Evolutionary conservation across 495 filamentous ascomycete species (phyloP).

Genomic region (Sordaria brevicollis): DNA sequence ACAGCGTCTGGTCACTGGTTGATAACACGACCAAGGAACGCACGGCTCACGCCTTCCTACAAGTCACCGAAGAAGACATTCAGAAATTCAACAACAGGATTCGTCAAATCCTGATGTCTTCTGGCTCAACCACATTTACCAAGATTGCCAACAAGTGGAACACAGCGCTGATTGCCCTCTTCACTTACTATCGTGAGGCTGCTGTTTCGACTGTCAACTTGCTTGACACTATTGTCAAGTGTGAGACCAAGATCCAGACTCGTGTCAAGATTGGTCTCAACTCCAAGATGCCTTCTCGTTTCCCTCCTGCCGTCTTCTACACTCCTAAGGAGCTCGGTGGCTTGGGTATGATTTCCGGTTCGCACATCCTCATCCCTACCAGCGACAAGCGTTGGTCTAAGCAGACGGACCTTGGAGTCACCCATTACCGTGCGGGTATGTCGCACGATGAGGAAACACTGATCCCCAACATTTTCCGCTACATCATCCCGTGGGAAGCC

Average conservation of each 20-base stretch:
- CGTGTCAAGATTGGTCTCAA: conserved; percentile 98
- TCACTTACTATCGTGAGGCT: conserved; percentile 98
- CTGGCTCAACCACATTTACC: conserved; percentile 96
- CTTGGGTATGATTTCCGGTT: conserved; percentile 97
- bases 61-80: conserved; percentile 97
- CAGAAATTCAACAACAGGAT: conserved; percentile 99
- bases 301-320: conserved; percentile 98
- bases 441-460: conserved; percentile 96
- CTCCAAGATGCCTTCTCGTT: conserved; percentile 99
- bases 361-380: conserved; percentile 94
- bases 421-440: conserved; percentile 97
- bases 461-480: conserved; percentile 98
- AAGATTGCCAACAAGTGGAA: conserved; percentile 99
- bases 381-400: conserved; percentile 98
- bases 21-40: conserved; percentile 95
- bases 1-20: conserved; percentile 95
- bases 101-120: conserved; percentile 97
- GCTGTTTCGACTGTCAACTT: conserved; percentile 95
- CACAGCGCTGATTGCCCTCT: conserved; percentile 93
- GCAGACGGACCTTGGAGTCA: conserved; percentile 95
- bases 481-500: conserved; percentile 99
- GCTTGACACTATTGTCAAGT: conserved; percentile 97
- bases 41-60: conserved; percentile 94
- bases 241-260: conserved; percentile 99
- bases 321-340: conserved; percentile 98